phyloP scores from a whole-genome alignment of 2,329 filamentous ascomycete genomes.

The Aspergillus viridinutans region DNA sequence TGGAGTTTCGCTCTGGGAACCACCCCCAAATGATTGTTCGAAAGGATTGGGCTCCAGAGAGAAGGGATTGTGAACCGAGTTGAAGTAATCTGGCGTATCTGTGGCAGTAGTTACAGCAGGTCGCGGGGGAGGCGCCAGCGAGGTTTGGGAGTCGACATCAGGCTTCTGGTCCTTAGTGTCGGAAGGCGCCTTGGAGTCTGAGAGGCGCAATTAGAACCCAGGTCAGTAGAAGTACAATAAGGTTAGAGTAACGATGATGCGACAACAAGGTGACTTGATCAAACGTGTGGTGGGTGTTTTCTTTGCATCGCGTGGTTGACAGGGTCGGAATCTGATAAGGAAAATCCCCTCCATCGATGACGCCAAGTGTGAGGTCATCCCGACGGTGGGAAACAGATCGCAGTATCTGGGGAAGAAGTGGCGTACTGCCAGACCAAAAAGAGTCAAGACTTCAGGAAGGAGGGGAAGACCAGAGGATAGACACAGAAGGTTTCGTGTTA shows the following conservation, averaged over 20 bases:
- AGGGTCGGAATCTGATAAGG: constrained; percentile 15
- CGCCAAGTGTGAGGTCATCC: constrained; percentile 36
- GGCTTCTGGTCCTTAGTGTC: constrained; percentile 34
- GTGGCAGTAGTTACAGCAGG: constrained; percentile 47
- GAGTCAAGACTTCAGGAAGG: constrained; percentile 13
- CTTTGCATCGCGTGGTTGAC: constrained; percentile 14
- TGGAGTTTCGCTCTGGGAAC: constrained; percentile 66
- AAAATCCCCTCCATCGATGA: constrained; percentile 27
- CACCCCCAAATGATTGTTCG: constrained; percentile 75
- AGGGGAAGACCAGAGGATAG: constrained; percentile 6
- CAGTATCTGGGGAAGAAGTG: constrained; percentile 24
- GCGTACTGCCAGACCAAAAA: constrained; percentile 30
- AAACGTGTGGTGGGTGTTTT: constrained; percentile 11
- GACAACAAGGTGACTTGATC: constrained; percentile 10
- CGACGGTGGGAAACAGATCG: constrained; percentile 26
- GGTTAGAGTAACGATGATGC: background rate
- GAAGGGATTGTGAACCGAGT: constrained; percentile 51
- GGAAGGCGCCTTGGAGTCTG: constrained; percentile 30
- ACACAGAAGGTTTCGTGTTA: constrained; percentile 2
- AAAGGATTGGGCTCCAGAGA: constrained; percentile 88
- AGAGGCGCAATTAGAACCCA: constrained; percentile 3
- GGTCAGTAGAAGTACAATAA: constrained; percentile 20
- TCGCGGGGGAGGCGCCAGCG: constrained; percentile 67
- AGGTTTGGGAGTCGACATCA: constrained; percentile 58
- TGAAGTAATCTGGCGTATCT: constrained; percentile 67